Conservation (phyloP, 2,329 filamentous ascomycete genomes). For the Furcasterigmium furcatum region DNA sequence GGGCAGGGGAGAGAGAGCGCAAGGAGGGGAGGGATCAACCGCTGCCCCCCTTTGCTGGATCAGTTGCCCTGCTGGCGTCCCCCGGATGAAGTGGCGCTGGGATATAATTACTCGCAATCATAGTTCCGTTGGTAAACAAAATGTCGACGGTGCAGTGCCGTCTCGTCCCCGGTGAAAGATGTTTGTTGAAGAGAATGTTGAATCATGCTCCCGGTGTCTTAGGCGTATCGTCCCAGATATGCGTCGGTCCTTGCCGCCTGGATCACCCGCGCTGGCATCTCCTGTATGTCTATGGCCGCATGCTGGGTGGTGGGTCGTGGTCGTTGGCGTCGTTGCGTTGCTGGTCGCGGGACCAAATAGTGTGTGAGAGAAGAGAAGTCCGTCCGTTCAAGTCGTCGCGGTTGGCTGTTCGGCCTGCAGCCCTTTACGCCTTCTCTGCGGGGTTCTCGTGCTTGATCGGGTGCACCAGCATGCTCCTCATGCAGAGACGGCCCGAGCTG, state of each 20-base stretch:
- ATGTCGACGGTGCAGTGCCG: not conserved
- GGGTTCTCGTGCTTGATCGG: constrained; percentile 69
- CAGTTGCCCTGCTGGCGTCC: too few species aligned
- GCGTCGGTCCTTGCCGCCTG: too few species aligned
- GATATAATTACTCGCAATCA: too few species aligned
- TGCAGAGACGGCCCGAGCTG: constrained; percentile 66
- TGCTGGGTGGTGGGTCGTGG: not conserved
- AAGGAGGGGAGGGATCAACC: not conserved
- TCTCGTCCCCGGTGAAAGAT: not conserved
- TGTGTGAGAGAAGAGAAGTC: not conserved
- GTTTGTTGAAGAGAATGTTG: not conserved
- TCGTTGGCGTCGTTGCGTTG: not conserved
- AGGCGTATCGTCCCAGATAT: too few species aligned
- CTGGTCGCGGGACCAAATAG: not conserved
- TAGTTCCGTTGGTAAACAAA: not conserved
- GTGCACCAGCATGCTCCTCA: constrained; percentile 77
- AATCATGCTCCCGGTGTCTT: too few species aligned
- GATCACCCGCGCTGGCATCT: too few species aligned
- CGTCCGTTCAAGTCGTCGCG: not conserved
- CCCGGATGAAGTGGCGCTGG: too few species aligned
- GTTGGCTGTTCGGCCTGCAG: not conserved
- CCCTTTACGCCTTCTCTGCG: constrained; percentile 26
- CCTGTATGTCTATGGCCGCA: too few species aligned
- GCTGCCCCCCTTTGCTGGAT: not conserved
- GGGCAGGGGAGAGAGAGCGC: not conserved